Evolutionary conservation across 306 rosid species (phyloP).

Genomic region (Prosopis cineraria): DNA sequence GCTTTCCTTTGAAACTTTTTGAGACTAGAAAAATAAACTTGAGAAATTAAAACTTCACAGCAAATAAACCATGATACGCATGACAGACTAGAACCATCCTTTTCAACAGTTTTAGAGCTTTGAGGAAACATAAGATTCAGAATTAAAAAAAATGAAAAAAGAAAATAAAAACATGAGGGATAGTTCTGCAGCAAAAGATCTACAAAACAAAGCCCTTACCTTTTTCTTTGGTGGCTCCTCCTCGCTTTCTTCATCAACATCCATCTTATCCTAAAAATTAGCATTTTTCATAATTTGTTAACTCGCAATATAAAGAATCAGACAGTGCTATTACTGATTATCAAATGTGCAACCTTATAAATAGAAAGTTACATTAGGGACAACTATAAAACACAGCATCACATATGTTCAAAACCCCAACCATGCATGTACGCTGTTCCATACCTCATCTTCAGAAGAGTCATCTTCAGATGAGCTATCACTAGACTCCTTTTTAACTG

Average conservation of each 20-base stretch:
- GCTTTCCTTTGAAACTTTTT: not conserved
- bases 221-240: slow-evolving; percentile 53
- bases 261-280: slow-evolving; percentile 47
- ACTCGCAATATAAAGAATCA: not conserved
- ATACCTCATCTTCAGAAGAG: slow-evolving; percentile 46
- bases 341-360: not conserved
- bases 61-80: not conserved
- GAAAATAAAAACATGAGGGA: not conserved
- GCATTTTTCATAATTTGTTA: not conserved
- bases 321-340: not conserved
- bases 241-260: slow-evolving; percentile 53
- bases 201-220: slow-evolving; percentile 38
- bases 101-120: slow-evolving; percentile 27
- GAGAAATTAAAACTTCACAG: not conserved
- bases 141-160: not conserved
- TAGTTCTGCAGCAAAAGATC: not conserved
- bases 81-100: slow-evolving; percentile 30
- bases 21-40: not conserved
- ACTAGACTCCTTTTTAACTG: slow-evolving; percentile 29
- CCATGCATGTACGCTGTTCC: not conserved
- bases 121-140: slow-evolving; percentile 23
- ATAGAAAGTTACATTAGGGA: not conserved
- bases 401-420: not conserved
- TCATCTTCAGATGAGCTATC: slow-evolving; percentile 47
- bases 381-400: not conserved